These are phyloP conservation scores for Grosmannia clavigera DNA, from an alignment of 2,329 filamentous ascomycete genomes.

Conservation along the genomic window DNA sequence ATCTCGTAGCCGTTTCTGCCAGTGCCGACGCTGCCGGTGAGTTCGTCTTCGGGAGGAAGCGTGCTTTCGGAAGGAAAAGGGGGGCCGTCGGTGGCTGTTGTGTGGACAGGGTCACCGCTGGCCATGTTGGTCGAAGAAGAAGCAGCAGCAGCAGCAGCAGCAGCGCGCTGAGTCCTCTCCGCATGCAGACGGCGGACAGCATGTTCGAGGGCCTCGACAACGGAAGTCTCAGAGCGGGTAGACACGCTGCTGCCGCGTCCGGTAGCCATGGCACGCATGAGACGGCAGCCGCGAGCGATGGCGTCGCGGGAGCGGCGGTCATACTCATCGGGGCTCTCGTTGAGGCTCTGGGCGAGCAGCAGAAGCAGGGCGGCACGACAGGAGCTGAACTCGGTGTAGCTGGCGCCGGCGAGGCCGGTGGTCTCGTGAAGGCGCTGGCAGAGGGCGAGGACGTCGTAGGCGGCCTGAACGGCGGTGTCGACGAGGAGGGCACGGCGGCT, in stretches of 20 bases:
- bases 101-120: background rate
- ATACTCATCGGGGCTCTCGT: background rate
- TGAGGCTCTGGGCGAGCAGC: slow-evolving; percentile 12
- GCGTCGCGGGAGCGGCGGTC: background rate
- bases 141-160: background rate
- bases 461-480: slow-evolving; percentile 38
- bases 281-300: slow-evolving; percentile 1
- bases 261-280: slow-evolving; percentile 3
- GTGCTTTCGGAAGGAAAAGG: background rate
- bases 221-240: slow-evolving; percentile 4
- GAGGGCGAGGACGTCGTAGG: slow-evolving; percentile 35
- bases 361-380: slow-evolving; percentile 41
- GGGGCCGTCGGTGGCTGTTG: background rate
- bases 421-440: slow-evolving; percentile 35
- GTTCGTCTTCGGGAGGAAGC: background rate
- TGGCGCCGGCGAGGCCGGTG: slow-evolving; percentile 40
- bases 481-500: slow-evolving; percentile 23
- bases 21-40: background rate
- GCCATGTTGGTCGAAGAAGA: background rate
- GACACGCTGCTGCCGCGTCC: slow-evolving; percentile 3
- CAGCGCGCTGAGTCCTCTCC: background rate
- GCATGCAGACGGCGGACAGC: slow-evolving; percentile 3
- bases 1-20: slow-evolving; percentile 1
- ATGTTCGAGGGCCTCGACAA: slow-evolving; percentile 3
- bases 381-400: slow-evolving; percentile 43